Evolutionary conservation across 129 eudicot genomes (phyloP).

Genomic region (Oenanthe sinensis): DNA sequence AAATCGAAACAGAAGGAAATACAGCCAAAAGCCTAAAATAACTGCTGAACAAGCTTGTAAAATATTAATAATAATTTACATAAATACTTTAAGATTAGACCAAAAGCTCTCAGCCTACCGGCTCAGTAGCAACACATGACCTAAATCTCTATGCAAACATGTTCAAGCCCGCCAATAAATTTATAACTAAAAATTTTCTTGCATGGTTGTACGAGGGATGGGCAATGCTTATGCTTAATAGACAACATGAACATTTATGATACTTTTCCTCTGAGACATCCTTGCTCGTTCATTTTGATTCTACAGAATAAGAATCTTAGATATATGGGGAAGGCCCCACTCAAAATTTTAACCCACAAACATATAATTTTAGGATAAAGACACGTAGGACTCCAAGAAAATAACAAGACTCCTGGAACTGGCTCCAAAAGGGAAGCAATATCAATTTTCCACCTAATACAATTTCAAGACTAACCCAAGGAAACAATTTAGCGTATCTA

Average conservation of each 20-base stretch:
- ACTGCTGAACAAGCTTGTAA: not conserved
- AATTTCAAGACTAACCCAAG: not conserved
- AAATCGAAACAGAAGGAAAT: slow-evolving; percentile 28
- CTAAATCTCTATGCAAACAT: not conserved
- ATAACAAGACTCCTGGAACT: not conserved
- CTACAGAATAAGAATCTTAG: not conserved
- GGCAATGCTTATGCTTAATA: not conserved
- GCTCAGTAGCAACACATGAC: not conserved
- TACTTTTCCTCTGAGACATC: not conserved
- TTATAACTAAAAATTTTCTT: not conserved
- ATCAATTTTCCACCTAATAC: not conserved
- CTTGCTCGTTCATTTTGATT: not conserved
- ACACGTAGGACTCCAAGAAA: not conserved
- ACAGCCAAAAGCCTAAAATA: slow-evolving; percentile 2
- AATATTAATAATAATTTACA: not conserved
- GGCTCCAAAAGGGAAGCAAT: not conserved
- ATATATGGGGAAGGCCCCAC: not conserved
- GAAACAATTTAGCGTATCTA: not conserved
- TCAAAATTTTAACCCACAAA: not conserved
- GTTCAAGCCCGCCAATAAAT: not conserved
- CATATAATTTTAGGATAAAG: not conserved
- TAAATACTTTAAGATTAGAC: not conserved
- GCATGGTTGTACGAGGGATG: not conserved
- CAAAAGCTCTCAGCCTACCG: not conserved
- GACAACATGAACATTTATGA: not conserved